These are phyloP conservation scores for Penicillium italicum DNA, from an alignment of 2,329 filamentous ascomycete genomes.

Conservation along the genomic window DNA sequence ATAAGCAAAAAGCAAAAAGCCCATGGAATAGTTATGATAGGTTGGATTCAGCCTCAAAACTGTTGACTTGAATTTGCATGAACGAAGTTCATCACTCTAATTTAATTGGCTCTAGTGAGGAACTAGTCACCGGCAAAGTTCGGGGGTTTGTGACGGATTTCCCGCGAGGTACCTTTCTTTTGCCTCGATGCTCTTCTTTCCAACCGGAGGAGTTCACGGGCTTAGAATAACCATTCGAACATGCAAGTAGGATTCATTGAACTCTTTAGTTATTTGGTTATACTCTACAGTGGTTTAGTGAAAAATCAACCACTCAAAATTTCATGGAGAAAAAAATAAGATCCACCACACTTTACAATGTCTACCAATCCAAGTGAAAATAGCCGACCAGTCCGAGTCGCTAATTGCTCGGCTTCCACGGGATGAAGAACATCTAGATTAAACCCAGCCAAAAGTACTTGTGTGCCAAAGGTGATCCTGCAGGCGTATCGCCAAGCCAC, in stretches of 20 bases:
- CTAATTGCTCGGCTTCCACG: conserved; percentile 36
- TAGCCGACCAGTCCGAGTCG: conserved; percentile 27
- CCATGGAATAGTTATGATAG: neutral
- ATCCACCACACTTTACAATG: neutral
- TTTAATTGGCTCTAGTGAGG: neutral
- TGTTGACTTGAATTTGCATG: neutral
- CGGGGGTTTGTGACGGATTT: neutral
- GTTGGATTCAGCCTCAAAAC: neutral
- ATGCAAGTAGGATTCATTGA: no score
- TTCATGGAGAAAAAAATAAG: neutral
- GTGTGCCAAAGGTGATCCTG: conserved; percentile 28
- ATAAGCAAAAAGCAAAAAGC: neutral
- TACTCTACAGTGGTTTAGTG: neutral
- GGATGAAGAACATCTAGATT: neutral
- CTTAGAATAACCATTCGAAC: neutral
- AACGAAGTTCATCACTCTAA: neutral
- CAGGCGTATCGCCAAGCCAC: conserved; percentile 38
- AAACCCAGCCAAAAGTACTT: neutral
- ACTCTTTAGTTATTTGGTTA: neutral
- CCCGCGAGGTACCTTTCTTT: neutral
- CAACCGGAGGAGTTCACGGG: neutral
- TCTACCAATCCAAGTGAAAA: neutral
- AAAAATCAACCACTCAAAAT: neutral
- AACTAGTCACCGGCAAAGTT: neutral
- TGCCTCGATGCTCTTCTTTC: neutral